Evolutionary conservation across 2,329 filamentous ascomycete species (phyloP).

Genomic region (Ceratocystiopsis sp.): DNA sequence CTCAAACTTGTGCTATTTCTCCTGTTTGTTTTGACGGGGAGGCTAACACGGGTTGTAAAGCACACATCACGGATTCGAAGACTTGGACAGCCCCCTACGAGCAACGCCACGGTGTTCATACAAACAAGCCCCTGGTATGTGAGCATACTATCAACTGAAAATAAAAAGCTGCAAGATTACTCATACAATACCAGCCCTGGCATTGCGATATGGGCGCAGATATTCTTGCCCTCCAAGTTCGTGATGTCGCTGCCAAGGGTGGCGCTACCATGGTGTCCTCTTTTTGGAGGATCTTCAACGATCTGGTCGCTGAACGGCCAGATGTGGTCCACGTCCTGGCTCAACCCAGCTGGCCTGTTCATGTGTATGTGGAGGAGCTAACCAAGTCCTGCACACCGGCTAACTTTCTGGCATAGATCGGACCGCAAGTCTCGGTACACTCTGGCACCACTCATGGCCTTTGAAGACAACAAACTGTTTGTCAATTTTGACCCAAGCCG

Average conservation of each 20-base stretch:
- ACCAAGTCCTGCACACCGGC: too few species aligned
- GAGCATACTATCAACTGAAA: background rate
- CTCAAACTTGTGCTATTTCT: too few species aligned
- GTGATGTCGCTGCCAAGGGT: conserved; percentile 24
- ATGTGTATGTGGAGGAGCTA: conserved; percentile 19
- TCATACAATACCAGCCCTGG: conserved; percentile 21
- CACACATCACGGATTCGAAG: conserved; percentile 30
- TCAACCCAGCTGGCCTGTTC: conserved; percentile 27
- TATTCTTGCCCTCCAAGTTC: conserved; percentile 29
- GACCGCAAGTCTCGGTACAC: conserved; percentile 16
- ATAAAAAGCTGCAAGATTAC: background rate
- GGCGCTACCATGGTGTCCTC: conserved; percentile 29
- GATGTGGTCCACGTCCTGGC: conserved; percentile 21
- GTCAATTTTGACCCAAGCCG: conserved; percentile 29
- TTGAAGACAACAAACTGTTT: conserved; percentile 23
- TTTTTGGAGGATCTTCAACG: conserved; percentile 24
- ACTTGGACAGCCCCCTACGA: conserved; percentile 26
- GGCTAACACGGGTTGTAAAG: conserved; percentile 14
- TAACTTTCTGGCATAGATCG: conserved; percentile 3
- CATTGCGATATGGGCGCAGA: conserved; percentile 36
- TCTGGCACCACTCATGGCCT: conserved; percentile 25
- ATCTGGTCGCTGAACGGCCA: conserved; percentile 21
- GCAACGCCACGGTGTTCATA: conserved; percentile 32
- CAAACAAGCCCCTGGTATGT: conserved; percentile 25
- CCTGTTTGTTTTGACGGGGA: background rate